Percentiles rank a stretch among this genome's conserved stretches.
phyloP scores from a whole-genome alignment of 352 stramenopile genomes.

The Globisporangium spiculum region DNA sequence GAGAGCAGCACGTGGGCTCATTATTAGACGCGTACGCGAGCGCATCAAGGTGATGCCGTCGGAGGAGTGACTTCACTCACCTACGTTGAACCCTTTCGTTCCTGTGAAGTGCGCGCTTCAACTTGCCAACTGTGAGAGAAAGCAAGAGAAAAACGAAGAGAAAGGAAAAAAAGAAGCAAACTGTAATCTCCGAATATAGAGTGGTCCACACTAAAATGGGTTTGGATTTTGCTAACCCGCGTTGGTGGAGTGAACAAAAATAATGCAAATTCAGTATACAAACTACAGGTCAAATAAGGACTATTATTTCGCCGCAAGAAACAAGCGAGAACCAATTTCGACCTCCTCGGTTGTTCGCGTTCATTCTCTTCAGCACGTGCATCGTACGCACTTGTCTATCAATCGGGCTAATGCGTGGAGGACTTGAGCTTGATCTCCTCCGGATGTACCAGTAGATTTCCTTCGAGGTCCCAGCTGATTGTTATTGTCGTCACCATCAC shows the following conservation, averaged over 20 bases:
- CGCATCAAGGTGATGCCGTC: not conserved
- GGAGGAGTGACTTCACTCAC: not conserved
- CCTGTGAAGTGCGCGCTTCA: not conserved
- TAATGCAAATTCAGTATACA: too few species aligned
- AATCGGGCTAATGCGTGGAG: not conserved
- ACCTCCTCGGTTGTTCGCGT: too few species aligned
- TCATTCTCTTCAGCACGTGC: conserved; percentile 1
- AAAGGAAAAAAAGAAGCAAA: too few species aligned
- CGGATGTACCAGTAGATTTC: not conserved
- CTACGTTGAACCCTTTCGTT: not conserved
- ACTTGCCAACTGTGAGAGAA: not conserved
- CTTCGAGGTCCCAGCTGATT: not conserved
- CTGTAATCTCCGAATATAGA: too few species aligned
- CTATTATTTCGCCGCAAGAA: too few species aligned
- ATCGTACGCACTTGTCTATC: conserved; percentile 12
- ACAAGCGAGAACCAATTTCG: too few species aligned
- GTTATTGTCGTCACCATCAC: not conserved
- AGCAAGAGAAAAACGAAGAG: too few species aligned
- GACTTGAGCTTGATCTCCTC: not conserved
- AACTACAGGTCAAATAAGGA: too few species aligned
- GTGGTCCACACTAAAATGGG: too few species aligned
- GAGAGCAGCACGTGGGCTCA: not conserved
- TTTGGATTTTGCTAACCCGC: too few species aligned
- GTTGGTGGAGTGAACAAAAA: too few species aligned
- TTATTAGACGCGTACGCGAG: not conserved